Base-by-base conservation (phyloP, 768 basidiomycete species). In the Pleurotus sapidus region DNA sequence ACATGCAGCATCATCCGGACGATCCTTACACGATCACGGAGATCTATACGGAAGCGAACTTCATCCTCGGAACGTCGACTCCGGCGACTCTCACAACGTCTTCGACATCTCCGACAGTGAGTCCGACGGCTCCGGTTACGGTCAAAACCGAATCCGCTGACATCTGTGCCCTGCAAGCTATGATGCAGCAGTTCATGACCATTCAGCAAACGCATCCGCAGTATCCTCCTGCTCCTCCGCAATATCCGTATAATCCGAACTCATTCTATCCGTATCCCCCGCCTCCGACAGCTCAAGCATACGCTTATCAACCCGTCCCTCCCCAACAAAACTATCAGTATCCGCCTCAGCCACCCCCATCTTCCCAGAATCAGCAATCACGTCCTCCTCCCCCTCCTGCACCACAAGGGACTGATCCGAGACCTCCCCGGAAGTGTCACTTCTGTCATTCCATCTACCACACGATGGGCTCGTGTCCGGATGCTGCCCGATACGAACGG, bases 1-100 rank as follows among this genome's bases (percentile, higher is more conserved):
- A 49, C 12, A 66, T 63, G 1, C 64, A 67, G 20, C 59, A 61
- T 17, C 59, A 59, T 14, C 68, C 65, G 1, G 67, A 68, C 11
- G 60, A 68, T 12, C 65, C 67, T 1, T 70, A 68, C 51, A 20
- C 37, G 2, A 30, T 70, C 9, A 30, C n/a, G 0, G 59, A 68
- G 6, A 58, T 68, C 14, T 57, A 63, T 5, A 64, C 60, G 15
- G 67, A 64, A 1, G 61, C 65, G 0, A 49, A 59, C 3, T 66
- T 67, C 47, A 60, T 63, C 4, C 27, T 68, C 2, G 63, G 59
- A 1, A 59, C 64, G 1, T 15, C 43, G 7, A 11, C 3, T 18
- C 25, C 11, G 48, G 56, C 23, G 64, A 67, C 0, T 17, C 46
- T 0, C 46, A 38, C 1, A 66, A 72, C 47, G 66, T 60, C 49